Evolutionary conservation across 345 rosid species (phyloP), one percentile per base, ranked within the genome.

Genomic region (Hibiscus syriacus): DNA sequence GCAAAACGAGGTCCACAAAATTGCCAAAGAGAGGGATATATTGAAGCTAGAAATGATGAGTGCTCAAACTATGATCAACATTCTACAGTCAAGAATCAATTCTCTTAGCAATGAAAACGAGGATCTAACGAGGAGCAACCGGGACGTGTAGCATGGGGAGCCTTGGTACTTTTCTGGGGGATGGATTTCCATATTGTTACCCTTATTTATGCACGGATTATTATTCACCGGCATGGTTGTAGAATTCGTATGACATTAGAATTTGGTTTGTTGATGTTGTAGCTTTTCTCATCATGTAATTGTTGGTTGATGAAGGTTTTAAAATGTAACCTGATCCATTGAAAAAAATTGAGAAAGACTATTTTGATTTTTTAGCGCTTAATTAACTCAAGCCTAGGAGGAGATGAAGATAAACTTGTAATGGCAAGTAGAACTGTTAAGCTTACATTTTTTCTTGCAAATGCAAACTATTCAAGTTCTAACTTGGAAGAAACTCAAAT

Each of bases 1-100:
- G 69, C 86, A 87, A 69, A 82, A 78, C 13, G 90, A 90, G 81
- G 65, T 90, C 56, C 87, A 84, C 73, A 85, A 79, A 71, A 80
- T 86, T n/a, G n/a, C n/a, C n/a, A n/a, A n/a, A n/a, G n/a, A n/a
- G n/a, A n/a, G n/a, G n/a, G n/a, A n/a, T n/a, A n/a, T n/a, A n/a
- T n/a, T n/a, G n/a, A n/a, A n/a, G n/a, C n/a, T n/a, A n/a, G n/a
- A n/a, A n/a, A n/a, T n/a, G 92, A 78, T 93, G 90, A 85, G 90
- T 66, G 89, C 90, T 39, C 88, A 86, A 45, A 83, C 97, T 10
- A 89, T 86, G 92, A 83, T 88, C 50, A 87, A 81, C 74, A 81
- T 86, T 72, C 97, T 90, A 43, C 96, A 89, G 63, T 81, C 91
- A 0, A 81, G 83, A 65, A 72, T 89, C 14, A 90, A 87, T 66